phyloP scores from a whole-genome alignment of 2,329 filamentous ascomycete species.

The Tolypocladium amazonense region DNA sequence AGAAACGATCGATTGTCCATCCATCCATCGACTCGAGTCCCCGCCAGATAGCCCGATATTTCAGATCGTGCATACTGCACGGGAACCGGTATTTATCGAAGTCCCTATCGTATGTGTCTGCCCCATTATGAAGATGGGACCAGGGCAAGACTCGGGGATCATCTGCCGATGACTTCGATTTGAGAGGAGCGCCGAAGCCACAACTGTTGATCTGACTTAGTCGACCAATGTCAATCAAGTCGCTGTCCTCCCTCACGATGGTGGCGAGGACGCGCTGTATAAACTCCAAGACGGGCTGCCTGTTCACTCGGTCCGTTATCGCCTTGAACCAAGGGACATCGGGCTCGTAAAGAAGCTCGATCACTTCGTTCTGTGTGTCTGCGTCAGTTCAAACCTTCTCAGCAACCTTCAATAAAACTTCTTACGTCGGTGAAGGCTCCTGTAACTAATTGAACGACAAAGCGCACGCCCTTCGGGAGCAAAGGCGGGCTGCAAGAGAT shows the following conservation, averaged over 20 bases:
- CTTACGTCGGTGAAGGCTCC: background rate
- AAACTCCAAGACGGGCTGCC: conserved; percentile 6
- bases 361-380: conserved; percentile 5
- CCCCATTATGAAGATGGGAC: conserved; percentile 4
- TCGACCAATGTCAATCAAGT: conserved; percentile 1
- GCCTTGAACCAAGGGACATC: conserved; percentile 24
- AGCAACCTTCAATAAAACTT: background rate
- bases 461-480: conserved; percentile 16
- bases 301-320: conserved; percentile 6
- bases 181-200: conserved; percentile 3
- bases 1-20: background rate
- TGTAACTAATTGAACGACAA: conserved; percentile 9
- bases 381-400: background rate
- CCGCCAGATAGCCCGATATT: conserved; percentile 14
- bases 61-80: conserved; percentile 4
- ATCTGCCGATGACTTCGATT: conserved; percentile 9
- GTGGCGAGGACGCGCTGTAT: conserved; percentile 11
- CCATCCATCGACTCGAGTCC: conserved; percentile 8
- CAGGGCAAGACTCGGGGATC: conserved; percentile 13
- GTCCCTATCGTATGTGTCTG: background rate
- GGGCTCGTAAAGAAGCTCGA: conserved; percentile 25
- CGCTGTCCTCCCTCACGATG: conserved; percentile 10
- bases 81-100: conserved; percentile 15
- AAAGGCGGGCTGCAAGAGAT: conserved; percentile 23
- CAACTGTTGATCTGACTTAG: background rate